Evolutionary conservation across 2,329 filamentous ascomycete genomes (phyloP).

Genomic region (Cryoendolithus antarcticus): DNA sequence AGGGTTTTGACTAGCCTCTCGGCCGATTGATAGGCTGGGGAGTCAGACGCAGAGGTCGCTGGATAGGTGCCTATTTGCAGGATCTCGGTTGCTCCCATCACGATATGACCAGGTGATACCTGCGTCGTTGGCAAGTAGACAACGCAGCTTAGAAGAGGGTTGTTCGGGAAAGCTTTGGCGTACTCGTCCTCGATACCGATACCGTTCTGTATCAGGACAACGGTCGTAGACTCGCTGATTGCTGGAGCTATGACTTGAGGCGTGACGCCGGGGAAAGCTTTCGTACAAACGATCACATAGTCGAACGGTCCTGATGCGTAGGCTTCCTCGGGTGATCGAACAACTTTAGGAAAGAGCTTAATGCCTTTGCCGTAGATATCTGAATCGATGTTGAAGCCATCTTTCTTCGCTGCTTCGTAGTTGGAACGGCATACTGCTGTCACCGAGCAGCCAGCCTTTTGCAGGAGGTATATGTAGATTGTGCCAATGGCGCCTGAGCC

Average conservation of each 20-base stretch:
- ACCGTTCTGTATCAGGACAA: slow-evolving; percentile 51
- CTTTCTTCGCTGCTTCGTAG: slow-evolving; percentile 27
- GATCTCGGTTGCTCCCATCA: slow-evolving; percentile 34
- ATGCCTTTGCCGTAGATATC: slow-evolving; percentile 25
- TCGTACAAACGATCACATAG: slow-evolving; percentile 36
- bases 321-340: slow-evolving; percentile 25
- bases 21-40: slow-evolving; percentile 7
- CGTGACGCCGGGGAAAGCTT: slow-evolving; percentile 29
- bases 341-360: slow-evolving; percentile 24
- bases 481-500: slow-evolving; percentile 32
- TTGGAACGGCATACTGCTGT: slow-evolving; percentile 35
- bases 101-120: slow-evolving; percentile 35
- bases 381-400: slow-evolving; percentile 32
- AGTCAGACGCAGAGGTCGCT: slow-evolving; percentile 1
- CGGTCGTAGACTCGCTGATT: slow-evolving; percentile 33
- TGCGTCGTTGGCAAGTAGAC: slow-evolving; percentile 41
- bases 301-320: slow-evolving; percentile 26
- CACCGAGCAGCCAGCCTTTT: slow-evolving; percentile 25
- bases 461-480: slow-evolving; percentile 31
- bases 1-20: slow-evolving; percentile 23
- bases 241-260: slow-evolving; percentile 27
- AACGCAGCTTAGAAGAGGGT: slow-evolving; percentile 44
- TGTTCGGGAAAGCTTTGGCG: slow-evolving; percentile 33
- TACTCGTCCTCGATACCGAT: slow-evolving; percentile 49
- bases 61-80: slow-evolving; percentile 42